Evolutionary conservation across 2,329 filamentous ascomycete species (phyloP), one percentile per base, ranked within the genome.

Genomic region (Calonectria multiphialidica): DNA sequence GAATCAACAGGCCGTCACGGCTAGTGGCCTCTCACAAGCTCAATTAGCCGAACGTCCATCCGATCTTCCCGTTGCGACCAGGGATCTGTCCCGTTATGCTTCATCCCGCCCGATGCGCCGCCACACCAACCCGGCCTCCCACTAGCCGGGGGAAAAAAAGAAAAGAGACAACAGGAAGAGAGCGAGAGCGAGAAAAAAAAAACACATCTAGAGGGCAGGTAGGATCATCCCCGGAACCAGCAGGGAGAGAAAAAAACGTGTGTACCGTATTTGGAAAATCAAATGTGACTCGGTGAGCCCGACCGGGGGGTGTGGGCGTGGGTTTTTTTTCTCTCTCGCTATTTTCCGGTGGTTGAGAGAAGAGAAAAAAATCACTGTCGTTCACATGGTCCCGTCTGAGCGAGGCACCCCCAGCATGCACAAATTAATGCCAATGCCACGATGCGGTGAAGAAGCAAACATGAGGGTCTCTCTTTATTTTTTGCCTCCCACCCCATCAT

Each of bases 21-120:
- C 35, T 57, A 57, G 44, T 30, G 62, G 62, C 44, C n/a, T n/a
- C 10, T 50, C 40, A 23, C 28, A 50, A 25, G 30, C n/a, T 61
- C 10, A 23, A 12, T 57, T 57, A 57, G n/a, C 59, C 47, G 59
- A 53, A 28, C 66, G 18, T 66, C 50, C 53, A 37, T 62, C 68
- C 68, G 68, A 71, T 71, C 63, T 63, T 71, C 68, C 63, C 63
- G 68, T 59, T 57, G 53, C 30, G 62, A 30, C 47, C 50, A 47
- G 50, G 53, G 68, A 66, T 59, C 68, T 63, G 50, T 71, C 53
- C 35, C 61, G 33, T 55, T 61, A 23, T 57, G 53, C 59, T 57
- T 40, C 55, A 40, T 70, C 42, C 49, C 62, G 50, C 62, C 53
- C 37, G 68, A 71, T 63, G 53, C 53, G 53, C 68, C 63, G 68